Evolutionary conservation across 768 basidiomycete species (phyloP), one percentile per base, ranked within the genome.

Genomic region (Termitomyces sp.): DNA sequence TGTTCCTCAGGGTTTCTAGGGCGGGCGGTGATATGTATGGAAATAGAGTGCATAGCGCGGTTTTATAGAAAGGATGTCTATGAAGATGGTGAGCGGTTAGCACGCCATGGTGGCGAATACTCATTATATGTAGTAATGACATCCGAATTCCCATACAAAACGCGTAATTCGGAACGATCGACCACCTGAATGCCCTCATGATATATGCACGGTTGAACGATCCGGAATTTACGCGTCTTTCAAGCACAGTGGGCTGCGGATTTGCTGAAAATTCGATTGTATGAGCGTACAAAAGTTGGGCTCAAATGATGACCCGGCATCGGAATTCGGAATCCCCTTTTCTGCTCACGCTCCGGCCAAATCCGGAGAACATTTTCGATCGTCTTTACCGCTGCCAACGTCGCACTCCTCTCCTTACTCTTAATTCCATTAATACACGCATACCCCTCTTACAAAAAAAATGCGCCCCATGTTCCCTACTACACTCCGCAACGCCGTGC

Each of bases 401-500:
- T 33, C 54, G 42, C 52, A 45, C 41, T 35, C 43, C 39, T 50
- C 44, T 56, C 54, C 20, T 56, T 56, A 50, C 18, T 15, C 35
- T 50, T 35, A 53, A 23, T 13, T 33, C 25, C 35, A 9, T 38
- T 47, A 25, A 45, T 51, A 18, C 44, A 45, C 27, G 53, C 47
- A 50, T 44, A 52, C 48, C 56, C 46, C 48, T n/a, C n/a, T n/a
- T n/a, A n/a, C n/a, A n/a, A n/a, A n/a, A 16, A 56, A 45, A 50
- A 70, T 70, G 69, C 63, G 65, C 56, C 54, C 64, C 48, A 61
- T 56, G 43, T 58, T 65, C 48, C 53, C 66, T 45, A 60, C 66
- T n/a, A 59, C 63, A 15, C 52, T 65, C 23, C 60, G 73, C 39
- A 72, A 68, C 50, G 69, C 61, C 61, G 66, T 46, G 63, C 62